Percentiles rank a stretch among this genome's conserved stretches.
Evolutionary conservation across 805 yeast species (phyloP).

Genomic region (Huiozyma sinensis): DNA sequence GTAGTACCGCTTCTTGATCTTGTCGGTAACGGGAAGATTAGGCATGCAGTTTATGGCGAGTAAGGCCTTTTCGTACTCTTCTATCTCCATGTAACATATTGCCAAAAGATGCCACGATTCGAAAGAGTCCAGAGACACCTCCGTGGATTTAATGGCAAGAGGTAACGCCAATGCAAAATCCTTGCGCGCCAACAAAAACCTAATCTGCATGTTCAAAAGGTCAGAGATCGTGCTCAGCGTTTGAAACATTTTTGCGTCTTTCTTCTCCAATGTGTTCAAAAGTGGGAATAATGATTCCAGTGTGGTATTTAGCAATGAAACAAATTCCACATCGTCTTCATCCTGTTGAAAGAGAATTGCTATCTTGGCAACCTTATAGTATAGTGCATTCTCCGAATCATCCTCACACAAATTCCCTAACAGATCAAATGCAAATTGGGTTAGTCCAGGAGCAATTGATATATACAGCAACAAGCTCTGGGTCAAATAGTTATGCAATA

Average conservation of each 20-base stretch:
- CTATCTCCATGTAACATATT: slow-evolving; percentile 16
- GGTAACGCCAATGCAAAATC: slow-evolving; percentile 20
- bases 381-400: slow-evolving; percentile 15
- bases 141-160: slow-evolving; percentile 18
- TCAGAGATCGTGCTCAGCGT: slow-evolving; percentile 20
- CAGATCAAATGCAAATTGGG: slow-evolving; percentile 12
- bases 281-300: slow-evolving; percentile 12
- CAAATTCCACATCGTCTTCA: slow-evolving; percentile 16
- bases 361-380: slow-evolving; percentile 19
- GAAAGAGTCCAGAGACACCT: slow-evolving; percentile 23
- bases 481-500: slow-evolving; percentile 40
- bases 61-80: slow-evolving; percentile 18
- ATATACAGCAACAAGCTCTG: slow-evolving; percentile 33
- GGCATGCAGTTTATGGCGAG: slow-evolving; percentile 27
- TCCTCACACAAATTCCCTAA: slow-evolving; percentile 9
- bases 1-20: slow-evolving; percentile 12
- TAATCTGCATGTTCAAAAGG: slow-evolving; percentile 19
- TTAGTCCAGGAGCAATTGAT: slow-evolving; percentile 14
- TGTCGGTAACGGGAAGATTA: slow-evolving; percentile 16
- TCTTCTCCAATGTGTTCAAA: slow-evolving; percentile 9
- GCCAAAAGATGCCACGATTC: slow-evolving; percentile 24
- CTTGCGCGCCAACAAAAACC: slow-evolving; percentile 15
- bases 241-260: slow-evolving; percentile 13
- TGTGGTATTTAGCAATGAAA: slow-evolving; percentile 12
- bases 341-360: slow-evolving; percentile 16